Base-by-base conservation (phyloP, 1,284 basidiomycete species). In the Ceratobasidium sp. region DNA sequence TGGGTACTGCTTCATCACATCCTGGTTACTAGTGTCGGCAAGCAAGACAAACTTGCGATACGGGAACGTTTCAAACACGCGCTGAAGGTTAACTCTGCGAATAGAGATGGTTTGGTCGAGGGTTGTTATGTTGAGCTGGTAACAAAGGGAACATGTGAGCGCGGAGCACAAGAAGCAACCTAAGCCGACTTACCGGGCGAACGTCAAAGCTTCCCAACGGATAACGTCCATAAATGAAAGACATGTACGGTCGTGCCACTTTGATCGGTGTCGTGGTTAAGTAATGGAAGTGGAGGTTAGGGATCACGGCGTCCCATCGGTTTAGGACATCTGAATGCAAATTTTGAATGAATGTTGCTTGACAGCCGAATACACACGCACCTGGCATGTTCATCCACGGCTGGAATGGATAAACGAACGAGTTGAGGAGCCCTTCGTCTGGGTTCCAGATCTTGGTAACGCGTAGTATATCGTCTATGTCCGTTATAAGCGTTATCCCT, bases 391-490 rank as follows among this genome's bases (percentile, higher is more conserved):
- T 76, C 49, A 61, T 76, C 79, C 78, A 80, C 3, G 78, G 76
- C 37, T 28, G 51, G 65, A 77, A 80, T 20, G 74, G 65, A 31
- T 66, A 60, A 2, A 68, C 78, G 37, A 79, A 79, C 7, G 79
- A 78, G 71, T 80, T 79, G 45, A 49, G 33, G 6, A 80, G 58
- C 4, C 76, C 79, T 33, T 77, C 53, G 35, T 78, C 66, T 20
- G 79, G 78, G 13, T 71, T 35, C 56, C 77, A 80, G 35, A 80
- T 77, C 39, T 76, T 68, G 39, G 79, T 80, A 2, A 76, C 77
- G 3, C 79, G 76, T 7, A 80, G 77, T 37, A 80, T 79, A 51
- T 80, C 79, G 49, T 80, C 79, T 23, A 80, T 77, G 42, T 80
- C 79, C 2, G 76, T 51, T 23, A 80, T 60, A 28, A 80, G 64